Evolutionary conservation across 176 grass and related monocot species (phyloP).

Genomic region (Puccinellia tenuiflora): DNA sequence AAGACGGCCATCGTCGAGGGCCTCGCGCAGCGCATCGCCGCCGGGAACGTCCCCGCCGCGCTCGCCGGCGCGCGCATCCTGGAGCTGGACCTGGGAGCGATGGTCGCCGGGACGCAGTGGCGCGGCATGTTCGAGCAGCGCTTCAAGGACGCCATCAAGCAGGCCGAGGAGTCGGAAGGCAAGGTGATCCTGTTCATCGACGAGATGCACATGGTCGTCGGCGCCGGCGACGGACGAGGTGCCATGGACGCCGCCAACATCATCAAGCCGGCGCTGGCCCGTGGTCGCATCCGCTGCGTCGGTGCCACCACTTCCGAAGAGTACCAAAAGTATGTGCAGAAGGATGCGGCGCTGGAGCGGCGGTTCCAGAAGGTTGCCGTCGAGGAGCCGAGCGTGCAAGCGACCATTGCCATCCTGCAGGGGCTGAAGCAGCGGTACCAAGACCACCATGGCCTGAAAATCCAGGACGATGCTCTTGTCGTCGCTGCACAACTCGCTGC

Average conservation of each 20-base stretch:
- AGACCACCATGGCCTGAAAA: background rate
- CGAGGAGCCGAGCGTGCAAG: background rate
- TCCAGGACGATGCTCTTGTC: background rate
- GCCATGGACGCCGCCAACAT: background rate
- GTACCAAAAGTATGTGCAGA: background rate
- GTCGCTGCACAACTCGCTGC: background rate
- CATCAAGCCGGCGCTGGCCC: background rate
- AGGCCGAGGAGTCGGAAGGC: background rate
- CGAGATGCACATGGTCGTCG: background rate
- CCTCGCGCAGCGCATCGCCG: background rate
- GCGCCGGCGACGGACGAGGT: background rate
- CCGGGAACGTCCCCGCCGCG: background rate
- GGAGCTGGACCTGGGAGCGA: background rate
- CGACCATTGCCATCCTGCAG: background rate
- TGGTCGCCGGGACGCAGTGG: background rate
- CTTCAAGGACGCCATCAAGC: background rate
- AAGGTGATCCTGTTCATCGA: background rate
- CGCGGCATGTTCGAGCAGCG: background rate
- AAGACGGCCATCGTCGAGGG: background rate
- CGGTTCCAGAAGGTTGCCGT: background rate
- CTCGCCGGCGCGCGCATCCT: background rate
- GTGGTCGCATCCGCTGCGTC: background rate
- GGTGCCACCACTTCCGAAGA: background rate
- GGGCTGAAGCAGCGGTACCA: background rate
- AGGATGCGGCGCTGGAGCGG: background rate